phyloP scores from a whole-genome alignment of 257 asterid species.

The Gynochthodes officinalis region DNA sequence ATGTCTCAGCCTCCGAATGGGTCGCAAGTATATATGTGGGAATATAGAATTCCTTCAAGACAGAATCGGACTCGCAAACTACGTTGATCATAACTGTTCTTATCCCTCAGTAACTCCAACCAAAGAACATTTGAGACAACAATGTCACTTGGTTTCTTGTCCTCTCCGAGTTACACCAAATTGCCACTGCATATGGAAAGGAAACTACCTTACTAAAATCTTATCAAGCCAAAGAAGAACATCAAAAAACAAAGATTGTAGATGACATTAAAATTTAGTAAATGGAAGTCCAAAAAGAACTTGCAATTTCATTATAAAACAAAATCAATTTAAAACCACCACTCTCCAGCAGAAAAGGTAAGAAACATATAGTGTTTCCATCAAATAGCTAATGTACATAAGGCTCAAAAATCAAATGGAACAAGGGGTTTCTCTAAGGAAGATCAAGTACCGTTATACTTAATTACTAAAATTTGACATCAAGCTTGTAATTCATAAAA shows the following conservation, averaged over 20 bases:
- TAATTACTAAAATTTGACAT: neutral
- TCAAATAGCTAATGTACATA: neutral
- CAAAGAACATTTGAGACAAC: constrained; percentile 12
- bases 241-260: neutral
- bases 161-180: neutral
- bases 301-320: neutral
- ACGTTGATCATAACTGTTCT: constrained; percentile 33
- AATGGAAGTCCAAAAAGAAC: neutral
- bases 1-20: constrained; percentile 23
- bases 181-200: neutral
- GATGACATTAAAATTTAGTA: neutral
- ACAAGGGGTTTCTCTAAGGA: neutral
- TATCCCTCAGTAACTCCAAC: constrained; percentile 26
- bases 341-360: neutral
- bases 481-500: neutral
- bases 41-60: constrained; percentile 49
- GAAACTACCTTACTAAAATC: neutral
- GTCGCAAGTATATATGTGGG: constrained; percentile 56
- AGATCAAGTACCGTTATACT: neutral
- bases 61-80: constrained; percentile 28
- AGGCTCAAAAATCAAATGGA: neutral
- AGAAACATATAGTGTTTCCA: neutral
- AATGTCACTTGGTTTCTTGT: neutral
- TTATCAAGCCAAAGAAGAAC: neutral
- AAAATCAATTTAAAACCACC: neutral